These are phyloP conservation scores for Diversispora epigaea DNA, from an alignment of 192 early-diverging fungal species.

Conservation along the genomic window DNA sequence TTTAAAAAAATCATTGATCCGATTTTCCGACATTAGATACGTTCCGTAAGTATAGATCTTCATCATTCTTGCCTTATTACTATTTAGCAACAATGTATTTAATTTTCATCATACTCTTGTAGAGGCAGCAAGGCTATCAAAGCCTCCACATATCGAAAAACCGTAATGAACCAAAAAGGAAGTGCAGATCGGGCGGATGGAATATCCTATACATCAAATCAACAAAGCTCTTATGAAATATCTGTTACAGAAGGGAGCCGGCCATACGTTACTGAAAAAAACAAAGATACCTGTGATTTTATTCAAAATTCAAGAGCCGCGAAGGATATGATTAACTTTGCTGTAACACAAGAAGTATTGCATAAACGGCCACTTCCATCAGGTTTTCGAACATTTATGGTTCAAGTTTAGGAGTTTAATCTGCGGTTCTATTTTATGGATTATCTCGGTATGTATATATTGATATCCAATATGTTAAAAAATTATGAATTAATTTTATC, in stretches of 20 bases:
- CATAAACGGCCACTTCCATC: conserved; percentile 6
- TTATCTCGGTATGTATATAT: conserved; percentile 27
- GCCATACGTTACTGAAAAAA: conserved; percentile 13
- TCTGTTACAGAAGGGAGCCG: conserved; percentile 7
- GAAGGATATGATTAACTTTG: conserved; percentile 33
- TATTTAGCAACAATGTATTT: neutral
- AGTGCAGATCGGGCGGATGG: conserved; percentile 20
- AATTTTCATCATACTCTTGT: neutral
- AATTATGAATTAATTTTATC: conserved; percentile 10
- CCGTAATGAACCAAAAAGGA: conserved; percentile 18
- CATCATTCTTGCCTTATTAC: neutral
- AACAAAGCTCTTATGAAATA: too few relatives aligned
- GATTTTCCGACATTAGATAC: conserved; percentile 18
- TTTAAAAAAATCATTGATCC: conserved; percentile 18
- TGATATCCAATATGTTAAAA: neutral
- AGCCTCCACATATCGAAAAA: conserved; percentile 17
- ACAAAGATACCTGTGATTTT: conserved; percentile 23
- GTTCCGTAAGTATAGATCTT: conserved; percentile 16
- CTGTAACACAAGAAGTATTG: conserved; percentile 15
- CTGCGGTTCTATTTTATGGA: conserved; percentile 33
- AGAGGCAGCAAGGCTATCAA: conserved; percentile 23
- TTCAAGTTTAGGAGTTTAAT: conserved; percentile 20
- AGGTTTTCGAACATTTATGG: conserved; percentile 19
- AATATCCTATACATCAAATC: conserved; percentile 22
- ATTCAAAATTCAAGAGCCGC: conserved; percentile 19